Conservation (phyloP, 2,329 filamentous ascomycete genomes). For the Eutypa lata region DNA sequence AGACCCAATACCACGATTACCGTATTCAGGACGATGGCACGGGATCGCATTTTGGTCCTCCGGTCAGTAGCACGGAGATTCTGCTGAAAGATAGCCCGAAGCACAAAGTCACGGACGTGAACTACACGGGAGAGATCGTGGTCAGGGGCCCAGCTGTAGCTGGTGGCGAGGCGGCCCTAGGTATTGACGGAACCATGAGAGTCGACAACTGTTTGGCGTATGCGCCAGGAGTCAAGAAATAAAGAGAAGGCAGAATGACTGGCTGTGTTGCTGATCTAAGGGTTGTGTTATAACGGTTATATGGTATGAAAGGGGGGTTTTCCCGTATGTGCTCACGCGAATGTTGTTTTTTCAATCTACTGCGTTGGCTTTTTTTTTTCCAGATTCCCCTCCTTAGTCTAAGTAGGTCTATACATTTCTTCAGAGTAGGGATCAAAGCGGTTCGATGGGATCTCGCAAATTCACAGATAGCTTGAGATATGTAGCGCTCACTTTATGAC, state of each 20-base stretch:
- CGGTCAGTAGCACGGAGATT: slow-evolving; percentile 76
- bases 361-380: no score
- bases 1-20: slow-evolving; percentile 88
- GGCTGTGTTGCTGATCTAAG: not conserved
- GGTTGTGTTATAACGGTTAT: no score
- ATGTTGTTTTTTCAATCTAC: no score
- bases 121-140: slow-evolving; percentile 64
- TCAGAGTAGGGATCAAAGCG: no score
- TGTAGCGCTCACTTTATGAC: no score
- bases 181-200: slow-evolving; percentile 62
- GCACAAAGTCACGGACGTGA: slow-evolving; percentile 62
- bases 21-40: slow-evolving; percentile 46
- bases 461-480: no score
- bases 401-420: no score
- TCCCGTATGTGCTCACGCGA: no score
- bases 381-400: no score
- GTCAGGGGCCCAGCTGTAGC: slow-evolving; percentile 72
- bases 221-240: slow-evolving; percentile 13
- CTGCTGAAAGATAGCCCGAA: slow-evolving; percentile 62
- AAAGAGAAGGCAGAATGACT: slow-evolving; percentile 14
- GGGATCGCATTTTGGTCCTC: slow-evolving; percentile 74
- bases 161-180: slow-evolving; percentile 59
- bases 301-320: no score
- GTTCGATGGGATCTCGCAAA: no score
- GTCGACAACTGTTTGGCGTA: slow-evolving; percentile 72